These are phyloP conservation scores for Gryganskiella cystojenkinii DNA, from an alignment of 192 early-diverging fungal genomes.

Conservation along the genomic window DNA sequence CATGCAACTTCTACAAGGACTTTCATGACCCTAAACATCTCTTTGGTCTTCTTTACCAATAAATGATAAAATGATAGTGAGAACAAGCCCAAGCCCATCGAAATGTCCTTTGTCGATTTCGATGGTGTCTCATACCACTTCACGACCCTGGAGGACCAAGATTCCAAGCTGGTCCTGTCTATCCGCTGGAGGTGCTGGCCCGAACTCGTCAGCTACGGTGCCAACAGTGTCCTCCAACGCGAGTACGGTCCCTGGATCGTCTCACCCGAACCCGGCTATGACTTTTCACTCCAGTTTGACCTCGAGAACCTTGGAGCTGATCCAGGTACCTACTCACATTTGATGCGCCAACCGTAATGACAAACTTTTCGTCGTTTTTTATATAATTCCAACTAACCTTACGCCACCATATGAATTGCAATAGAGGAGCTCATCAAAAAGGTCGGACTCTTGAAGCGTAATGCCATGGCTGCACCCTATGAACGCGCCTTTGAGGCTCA, in stretches of 20 bases:
- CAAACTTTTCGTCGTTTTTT: not conserved
- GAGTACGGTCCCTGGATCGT: constrained; percentile 84
- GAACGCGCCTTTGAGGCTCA: constrained; percentile 90
- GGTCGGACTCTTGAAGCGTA: constrained; percentile 92
- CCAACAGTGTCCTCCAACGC: constrained; percentile 81
- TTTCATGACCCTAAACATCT: too few relatives aligned
- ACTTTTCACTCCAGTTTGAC: constrained; percentile 89
- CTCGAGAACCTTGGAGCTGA: constrained; percentile 81
- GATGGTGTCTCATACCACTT: constrained; percentile 94
- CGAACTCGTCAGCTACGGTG: constrained; percentile 86
- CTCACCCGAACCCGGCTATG: constrained; percentile 71
- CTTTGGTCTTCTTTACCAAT: too few relatives aligned
- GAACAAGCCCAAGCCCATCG: constrained; percentile 65
- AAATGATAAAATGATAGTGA: constrained; percentile 19
- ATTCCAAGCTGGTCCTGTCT: constrained; percentile 74
- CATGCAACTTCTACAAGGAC: too few relatives aligned
- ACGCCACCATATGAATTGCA: constrained; percentile 1
- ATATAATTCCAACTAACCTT: not conserved
- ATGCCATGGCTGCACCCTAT: constrained; percentile 94
- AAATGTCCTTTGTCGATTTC: constrained; percentile 93
- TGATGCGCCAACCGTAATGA: not conserved
- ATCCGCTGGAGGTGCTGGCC: constrained; percentile 87
- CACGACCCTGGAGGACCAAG: constrained; percentile 66
- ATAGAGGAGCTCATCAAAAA: constrained; percentile 80
- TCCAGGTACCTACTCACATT: constrained; percentile 63